A percentile compares a stretch with the other conserved stretches of the same genome.
Evolutionary conservation across 176 grass and related monocot species (phyloP).

Genomic region (Oryza meridionalis): DNA sequence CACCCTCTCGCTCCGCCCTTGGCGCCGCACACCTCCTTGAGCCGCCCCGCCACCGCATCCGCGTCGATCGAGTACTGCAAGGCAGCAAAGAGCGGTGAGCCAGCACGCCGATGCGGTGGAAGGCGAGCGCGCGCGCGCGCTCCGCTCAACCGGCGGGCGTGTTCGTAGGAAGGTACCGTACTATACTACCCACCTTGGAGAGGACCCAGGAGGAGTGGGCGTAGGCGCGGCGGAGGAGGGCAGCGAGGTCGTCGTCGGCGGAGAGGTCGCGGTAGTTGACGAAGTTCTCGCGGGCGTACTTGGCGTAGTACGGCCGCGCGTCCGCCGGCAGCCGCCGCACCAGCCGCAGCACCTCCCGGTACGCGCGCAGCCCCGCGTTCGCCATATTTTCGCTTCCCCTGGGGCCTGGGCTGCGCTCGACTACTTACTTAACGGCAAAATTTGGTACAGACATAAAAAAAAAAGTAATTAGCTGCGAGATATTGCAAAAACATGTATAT

Average conservation of each 20-base stretch:
- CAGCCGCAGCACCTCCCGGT: conserved; percentile 79
- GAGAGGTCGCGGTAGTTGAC: conserved; percentile 91
- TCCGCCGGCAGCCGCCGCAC: conserved; percentile 79
- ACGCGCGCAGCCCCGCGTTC: conserved; percentile 60
- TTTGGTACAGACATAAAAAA: too few species aligned
- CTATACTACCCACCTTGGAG: conserved; percentile 52
- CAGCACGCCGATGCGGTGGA: background rate
- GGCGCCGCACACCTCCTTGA: conserved; percentile 52
- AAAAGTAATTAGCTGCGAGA: too few species aligned
- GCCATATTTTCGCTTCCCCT: conserved; percentile 11
- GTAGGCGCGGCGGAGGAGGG: conserved; percentile 81
- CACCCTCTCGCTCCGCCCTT: background rate
- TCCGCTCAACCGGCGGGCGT: background rate
- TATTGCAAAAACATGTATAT: too few species aligned
- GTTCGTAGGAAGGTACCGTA: background rate
- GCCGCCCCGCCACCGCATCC: conserved; percentile 45
- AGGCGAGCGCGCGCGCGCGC: too few species aligned
- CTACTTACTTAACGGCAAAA: too few species aligned
- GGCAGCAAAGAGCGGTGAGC: background rate
- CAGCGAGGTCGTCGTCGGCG: conserved; percentile 66
- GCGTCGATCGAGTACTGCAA: conserved; percentile 80
- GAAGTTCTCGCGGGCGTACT: conserved; percentile 94
- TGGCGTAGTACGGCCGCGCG: conserved; percentile 73
- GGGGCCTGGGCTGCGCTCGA: background rate
- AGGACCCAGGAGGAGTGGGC: conserved; percentile 89